Conservation (phyloP, 345 rosid species). For the Dipteronia dyeriana region DNA sequence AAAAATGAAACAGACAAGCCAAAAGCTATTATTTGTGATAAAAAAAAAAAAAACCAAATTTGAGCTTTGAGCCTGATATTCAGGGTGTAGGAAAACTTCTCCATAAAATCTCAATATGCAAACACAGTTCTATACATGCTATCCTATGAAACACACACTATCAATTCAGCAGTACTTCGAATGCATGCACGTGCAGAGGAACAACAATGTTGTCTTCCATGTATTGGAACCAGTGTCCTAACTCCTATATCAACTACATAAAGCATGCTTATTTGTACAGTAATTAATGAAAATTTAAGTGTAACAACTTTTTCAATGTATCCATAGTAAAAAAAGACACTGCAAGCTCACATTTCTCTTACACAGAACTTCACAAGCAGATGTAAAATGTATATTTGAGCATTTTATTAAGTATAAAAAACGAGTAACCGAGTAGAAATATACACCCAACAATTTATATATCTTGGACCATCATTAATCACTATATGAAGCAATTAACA, state of each 20-base stretch:
- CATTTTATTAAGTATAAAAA: neutral
- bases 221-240: neutral
- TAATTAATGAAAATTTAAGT: neutral
- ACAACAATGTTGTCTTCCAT: constrained; percentile 1
- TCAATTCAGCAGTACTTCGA: neutral
- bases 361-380: neutral
- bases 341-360: neutral
- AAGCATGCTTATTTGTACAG: neutral
- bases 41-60: neutral
- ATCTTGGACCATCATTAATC: neutral
- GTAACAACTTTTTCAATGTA: neutral
- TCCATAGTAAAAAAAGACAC: neutral
- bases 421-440: neutral
- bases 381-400: neutral
- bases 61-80: no score
- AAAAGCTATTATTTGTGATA: neutral
- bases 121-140: neutral
- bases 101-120: neutral
- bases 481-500: neutral
- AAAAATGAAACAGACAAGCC: neutral
- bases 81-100: neutral
- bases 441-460: neutral
- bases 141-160: neutral
- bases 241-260: neutral
- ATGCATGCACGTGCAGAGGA: neutral